Conservation (phyloP, 1,284 basidiomycete genomes). For the Sutorius eximius region DNA sequence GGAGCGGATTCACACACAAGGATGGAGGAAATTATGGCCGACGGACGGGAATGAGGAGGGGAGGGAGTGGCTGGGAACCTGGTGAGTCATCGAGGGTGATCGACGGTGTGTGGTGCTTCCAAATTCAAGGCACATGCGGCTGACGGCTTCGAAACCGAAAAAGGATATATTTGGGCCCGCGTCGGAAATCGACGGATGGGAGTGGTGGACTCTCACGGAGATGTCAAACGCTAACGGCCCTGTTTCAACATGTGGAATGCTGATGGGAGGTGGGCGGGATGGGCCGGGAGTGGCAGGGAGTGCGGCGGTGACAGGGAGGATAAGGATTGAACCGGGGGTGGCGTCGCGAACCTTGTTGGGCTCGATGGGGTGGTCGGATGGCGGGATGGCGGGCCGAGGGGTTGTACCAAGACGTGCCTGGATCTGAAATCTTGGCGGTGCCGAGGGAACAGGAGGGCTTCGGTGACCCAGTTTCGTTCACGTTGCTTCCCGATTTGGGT, state of each 20-base stretch:
- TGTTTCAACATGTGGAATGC: slow-evolving; percentile 17
- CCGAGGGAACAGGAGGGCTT: slow-evolving; percentile 33
- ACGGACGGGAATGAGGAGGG: slow-evolving; percentile 15
- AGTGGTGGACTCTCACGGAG: neutral
- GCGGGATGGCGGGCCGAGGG: slow-evolving; percentile 27
- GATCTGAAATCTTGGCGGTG: slow-evolving; percentile 39
- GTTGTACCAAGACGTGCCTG: slow-evolving; percentile 17
- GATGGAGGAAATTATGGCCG: slow-evolving; percentile 8
- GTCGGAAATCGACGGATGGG: slow-evolving; percentile 3
- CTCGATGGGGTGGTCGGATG: slow-evolving; percentile 19
- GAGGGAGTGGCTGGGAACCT: slow-evolving; percentile 2
- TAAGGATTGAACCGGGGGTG: slow-evolving; percentile 22
- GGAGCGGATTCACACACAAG: neutral
- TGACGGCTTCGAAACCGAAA: slow-evolving; percentile 29
- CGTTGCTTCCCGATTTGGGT: slow-evolving; percentile 31
- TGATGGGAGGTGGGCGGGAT: neutral
- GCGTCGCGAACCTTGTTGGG: slow-evolving; percentile 25
- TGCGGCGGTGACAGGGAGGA: slow-evolving; percentile 12
- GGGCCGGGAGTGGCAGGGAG: neutral
- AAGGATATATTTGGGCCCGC: slow-evolving; percentile 26
- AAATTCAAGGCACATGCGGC: slow-evolving; percentile 31
- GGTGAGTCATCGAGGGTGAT: slow-evolving; percentile 37
- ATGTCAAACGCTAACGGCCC: slow-evolving; percentile 11
- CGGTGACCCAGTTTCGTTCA: slow-evolving; percentile 33
- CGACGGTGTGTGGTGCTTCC: slow-evolving; percentile 34